Conservation (phyloP, 768 basidiomycete genomes). For the Tulasnella sp. region DNA sequence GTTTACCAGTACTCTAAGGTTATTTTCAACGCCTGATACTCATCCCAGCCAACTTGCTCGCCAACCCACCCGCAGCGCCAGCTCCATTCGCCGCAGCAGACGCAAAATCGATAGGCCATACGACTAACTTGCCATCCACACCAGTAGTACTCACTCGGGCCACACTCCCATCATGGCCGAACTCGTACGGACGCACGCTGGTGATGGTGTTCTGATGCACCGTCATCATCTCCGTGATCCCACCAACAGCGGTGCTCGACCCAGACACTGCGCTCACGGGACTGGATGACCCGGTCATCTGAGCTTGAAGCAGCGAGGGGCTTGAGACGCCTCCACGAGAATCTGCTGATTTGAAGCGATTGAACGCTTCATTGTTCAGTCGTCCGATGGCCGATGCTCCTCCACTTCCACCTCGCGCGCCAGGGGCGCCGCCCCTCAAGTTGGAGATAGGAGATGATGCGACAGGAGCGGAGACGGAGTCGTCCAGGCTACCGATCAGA, state of each 20-base stretch:
- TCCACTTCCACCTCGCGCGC: slow-evolving; percentile 19
- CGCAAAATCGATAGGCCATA: slow-evolving; percentile 55
- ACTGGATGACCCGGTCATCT: slow-evolving; percentile 22
- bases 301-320: slow-evolving; percentile 2
- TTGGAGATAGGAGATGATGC: slow-evolving; percentile 15
- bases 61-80: slow-evolving; percentile 30
- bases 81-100: slow-evolving; percentile 33
- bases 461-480: slow-evolving; percentile 37
- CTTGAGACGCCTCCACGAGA: slow-evolving; percentile 44
- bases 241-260: slow-evolving; percentile 10
- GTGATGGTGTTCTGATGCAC: slow-evolving; percentile 99
- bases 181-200: slow-evolving; percentile 67
- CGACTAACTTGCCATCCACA: slow-evolving; percentile 83
- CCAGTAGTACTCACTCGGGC: slow-evolving; percentile 79
- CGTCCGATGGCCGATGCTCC: slow-evolving; percentile 42
- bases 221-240: slow-evolving; percentile 54
- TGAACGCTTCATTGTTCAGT: slow-evolving; percentile 87
- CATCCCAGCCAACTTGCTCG: slow-evolving; percentile 41
- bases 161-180: slow-evolving; percentile 42
- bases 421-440: background rate
- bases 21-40: slow-evolving; percentile 13
- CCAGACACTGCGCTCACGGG: slow-evolving; percentile 26
- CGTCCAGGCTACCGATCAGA: slow-evolving; percentile 71
- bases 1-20: no score
- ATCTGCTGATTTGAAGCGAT: slow-evolving; percentile 87